Evolutionary conservation across 169 alveolate species (phyloP).

Genomic region (Plasmodium gallinaceum): DNA sequence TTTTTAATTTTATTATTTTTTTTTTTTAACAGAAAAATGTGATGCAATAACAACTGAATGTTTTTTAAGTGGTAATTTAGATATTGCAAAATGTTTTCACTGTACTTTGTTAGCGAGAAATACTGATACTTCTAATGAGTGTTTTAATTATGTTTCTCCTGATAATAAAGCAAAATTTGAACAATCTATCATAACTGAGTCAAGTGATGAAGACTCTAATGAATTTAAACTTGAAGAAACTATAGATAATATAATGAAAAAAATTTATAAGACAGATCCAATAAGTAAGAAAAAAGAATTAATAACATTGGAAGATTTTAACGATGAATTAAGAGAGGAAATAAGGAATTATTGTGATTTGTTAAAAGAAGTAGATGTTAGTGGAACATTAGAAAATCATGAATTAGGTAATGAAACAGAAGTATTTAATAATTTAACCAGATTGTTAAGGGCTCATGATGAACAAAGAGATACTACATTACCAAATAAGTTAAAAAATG

Average conservation of each 20-base stretch:
- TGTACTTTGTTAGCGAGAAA: constrained; percentile 43
- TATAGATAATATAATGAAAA: constrained; percentile 23
- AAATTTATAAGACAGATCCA: constrained; percentile 11
- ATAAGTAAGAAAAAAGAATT: neutral
- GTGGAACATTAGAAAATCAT: constrained; percentile 37
- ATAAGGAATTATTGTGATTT: constrained; percentile 28
- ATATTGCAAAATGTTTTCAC: constrained; percentile 38
- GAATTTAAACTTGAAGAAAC: constrained; percentile 22
- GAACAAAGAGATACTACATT: neutral
- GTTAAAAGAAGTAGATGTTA: constrained; percentile 32
- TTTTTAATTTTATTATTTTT: too few relatives aligned
- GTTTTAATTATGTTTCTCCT: constrained; percentile 23
- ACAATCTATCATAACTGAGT: neutral
- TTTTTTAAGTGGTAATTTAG: constrained; percentile 39
- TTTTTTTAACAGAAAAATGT: constrained; percentile 20
- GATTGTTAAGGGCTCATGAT: constrained; percentile 11
- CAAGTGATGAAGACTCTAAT: constrained; percentile 18
- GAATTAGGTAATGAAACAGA: constrained; percentile 30
- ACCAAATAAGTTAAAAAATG: constrained; percentile 25
- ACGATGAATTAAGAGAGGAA: constrained; percentile 6
- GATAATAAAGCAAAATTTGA: neutral
- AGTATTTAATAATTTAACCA: constrained; percentile 28
- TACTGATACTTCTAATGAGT: neutral
- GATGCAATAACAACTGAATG: constrained; percentile 14
- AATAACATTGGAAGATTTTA: constrained; percentile 20